phyloP scores from a whole-genome alignment of 2,329 filamentous ascomycete genomes.

The Aspergillus candidus region DNA sequence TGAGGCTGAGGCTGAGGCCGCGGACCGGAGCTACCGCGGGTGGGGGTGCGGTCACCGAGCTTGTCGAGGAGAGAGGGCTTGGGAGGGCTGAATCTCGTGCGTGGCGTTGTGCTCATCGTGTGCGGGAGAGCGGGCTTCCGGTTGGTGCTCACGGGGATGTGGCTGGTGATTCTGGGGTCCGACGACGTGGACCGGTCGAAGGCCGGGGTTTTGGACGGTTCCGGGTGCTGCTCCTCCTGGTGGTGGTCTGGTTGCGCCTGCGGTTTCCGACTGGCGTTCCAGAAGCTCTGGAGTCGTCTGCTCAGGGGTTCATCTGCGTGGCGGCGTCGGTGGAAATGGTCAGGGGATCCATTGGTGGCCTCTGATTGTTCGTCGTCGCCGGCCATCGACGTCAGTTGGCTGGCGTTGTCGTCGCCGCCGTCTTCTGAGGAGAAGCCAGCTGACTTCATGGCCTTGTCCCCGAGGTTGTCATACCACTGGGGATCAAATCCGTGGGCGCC shows the following conservation, averaged over 20 bases:
- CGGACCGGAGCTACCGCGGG: slow-evolving; percentile 26
- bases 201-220: slow-evolving; percentile 12
- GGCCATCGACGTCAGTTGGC: slow-evolving; percentile 25
- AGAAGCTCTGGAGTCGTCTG: slow-evolving; percentile 35
- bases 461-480: slow-evolving; percentile 30
- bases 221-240: slow-evolving; percentile 6
- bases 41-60: slow-evolving; percentile 30
- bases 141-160: slow-evolving; percentile 18
- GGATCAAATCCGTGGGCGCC: slow-evolving; percentile 21
- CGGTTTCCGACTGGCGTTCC: slow-evolving; percentile 28
- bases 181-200: slow-evolving; percentile 11
- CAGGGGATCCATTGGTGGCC: slow-evolving; percentile 22
- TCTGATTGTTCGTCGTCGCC: slow-evolving; percentile 28
- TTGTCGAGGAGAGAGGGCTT: slow-evolving; percentile 36
- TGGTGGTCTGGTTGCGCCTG: slow-evolving; percentile 17
- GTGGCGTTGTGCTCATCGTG: slow-evolving; percentile 30
- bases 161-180: slow-evolving; percentile 19
- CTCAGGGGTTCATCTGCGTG: slow-evolving; percentile 29
- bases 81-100: slow-evolving; percentile 35
- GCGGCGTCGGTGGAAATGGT: slow-evolving; percentile 22
- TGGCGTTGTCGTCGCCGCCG: slow-evolving; percentile 24
- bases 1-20: slow-evolving; percentile 17
- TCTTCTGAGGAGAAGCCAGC: slow-evolving; percentile 34
- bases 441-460: slow-evolving; percentile 30
- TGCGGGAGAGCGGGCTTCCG: slow-evolving; percentile 31